phyloP scores from a whole-genome alignment of 768 basidiomycete genomes.

The Tulasnella sp. region DNA sequence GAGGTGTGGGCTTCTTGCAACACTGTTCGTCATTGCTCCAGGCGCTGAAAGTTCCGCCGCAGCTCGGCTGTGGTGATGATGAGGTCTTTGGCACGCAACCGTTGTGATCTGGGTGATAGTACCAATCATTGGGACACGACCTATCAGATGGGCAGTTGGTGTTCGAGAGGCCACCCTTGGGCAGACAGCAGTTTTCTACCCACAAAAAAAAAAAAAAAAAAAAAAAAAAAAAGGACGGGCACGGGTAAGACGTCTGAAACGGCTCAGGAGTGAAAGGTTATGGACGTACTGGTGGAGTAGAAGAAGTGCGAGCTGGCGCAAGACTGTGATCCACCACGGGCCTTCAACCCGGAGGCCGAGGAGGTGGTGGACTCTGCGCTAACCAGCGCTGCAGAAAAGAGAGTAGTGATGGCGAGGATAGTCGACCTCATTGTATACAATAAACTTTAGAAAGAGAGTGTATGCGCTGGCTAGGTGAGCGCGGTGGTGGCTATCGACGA shows the following conservation, averaged over 20 bases:
- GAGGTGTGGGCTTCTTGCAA: conserved; percentile 13
- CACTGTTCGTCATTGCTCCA: conserved; percentile 20
- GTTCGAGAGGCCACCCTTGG: conserved; percentile 1
- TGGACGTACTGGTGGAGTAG: conserved; percentile 1
- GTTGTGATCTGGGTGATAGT: background rate
- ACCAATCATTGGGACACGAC: conserved; percentile 12
- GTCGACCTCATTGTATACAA: background rate
- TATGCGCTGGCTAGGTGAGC: background rate
- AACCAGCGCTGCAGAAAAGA: background rate
- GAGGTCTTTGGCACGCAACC: conserved; percentile 10
- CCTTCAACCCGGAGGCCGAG: background rate
- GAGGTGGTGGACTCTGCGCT: background rate
- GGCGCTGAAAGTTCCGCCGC: background rate
- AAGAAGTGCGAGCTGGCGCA: conserved; percentile 8
- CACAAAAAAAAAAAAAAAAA: no score
- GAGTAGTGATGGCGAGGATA: background rate
- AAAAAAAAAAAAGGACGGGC: no score
- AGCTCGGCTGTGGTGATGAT: background rate
- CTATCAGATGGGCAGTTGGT: background rate
- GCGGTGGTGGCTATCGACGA: background rate
- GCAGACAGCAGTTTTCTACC: conserved; percentile 10
- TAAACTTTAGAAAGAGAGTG: background rate
- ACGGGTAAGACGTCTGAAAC: background rate
- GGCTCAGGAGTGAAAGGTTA: background rate
- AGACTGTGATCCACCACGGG: background rate